These are phyloP conservation scores for Hortaea werneckii DNA, from an alignment of 2,329 filamentous ascomycete genomes.

Conservation along the genomic window DNA sequence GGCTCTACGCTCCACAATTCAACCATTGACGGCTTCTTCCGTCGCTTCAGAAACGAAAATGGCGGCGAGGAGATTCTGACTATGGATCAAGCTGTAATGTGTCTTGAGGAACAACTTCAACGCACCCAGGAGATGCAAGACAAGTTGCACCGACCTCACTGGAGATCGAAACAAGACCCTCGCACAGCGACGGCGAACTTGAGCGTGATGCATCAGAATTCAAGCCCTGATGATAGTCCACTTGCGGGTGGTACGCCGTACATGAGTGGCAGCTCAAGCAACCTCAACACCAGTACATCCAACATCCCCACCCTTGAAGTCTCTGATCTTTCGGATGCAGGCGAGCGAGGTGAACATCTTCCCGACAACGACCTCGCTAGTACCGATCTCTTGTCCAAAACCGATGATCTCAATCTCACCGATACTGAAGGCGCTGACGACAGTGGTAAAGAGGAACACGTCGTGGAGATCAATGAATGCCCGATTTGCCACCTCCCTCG, in stretches of 20 bases:
- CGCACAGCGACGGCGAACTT: conserved; percentile 5
- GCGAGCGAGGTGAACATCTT: conserved; percentile 20
- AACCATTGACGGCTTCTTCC: conserved; percentile 90
- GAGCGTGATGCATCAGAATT: background rate
- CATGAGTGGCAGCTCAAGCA: conserved; percentile 18
- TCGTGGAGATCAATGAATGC: conserved; percentile 91
- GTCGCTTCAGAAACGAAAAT: conserved; percentile 56
- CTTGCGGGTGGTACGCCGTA: conserved; percentile 29
- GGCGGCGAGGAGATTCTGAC: conserved; percentile 52
- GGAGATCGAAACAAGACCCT: conserved; percentile 2
- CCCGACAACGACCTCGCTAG: conserved; percentile 5
- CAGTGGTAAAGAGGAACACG: conserved; percentile 54
- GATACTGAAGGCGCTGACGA: background rate
- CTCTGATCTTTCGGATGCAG: conserved; percentile 30
- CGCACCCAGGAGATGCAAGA: conserved; percentile 35
- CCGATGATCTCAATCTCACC: conserved; percentile 17
- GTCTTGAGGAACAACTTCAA: conserved; percentile 79
- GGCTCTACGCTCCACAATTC: conserved; percentile 87
- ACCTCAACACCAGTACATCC: conserved; percentile 18
- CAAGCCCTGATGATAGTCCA: conserved; percentile 25
- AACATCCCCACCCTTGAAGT: conserved; percentile 37
- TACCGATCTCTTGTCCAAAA: background rate
- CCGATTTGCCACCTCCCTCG: conserved; percentile 96
- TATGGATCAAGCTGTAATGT: conserved; percentile 86
- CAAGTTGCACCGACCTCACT: conserved; percentile 11